phyloP scores from a whole-genome alignment of 2,329 filamentous ascomycete genomes.

The Epichloe aotearoae region DNA sequence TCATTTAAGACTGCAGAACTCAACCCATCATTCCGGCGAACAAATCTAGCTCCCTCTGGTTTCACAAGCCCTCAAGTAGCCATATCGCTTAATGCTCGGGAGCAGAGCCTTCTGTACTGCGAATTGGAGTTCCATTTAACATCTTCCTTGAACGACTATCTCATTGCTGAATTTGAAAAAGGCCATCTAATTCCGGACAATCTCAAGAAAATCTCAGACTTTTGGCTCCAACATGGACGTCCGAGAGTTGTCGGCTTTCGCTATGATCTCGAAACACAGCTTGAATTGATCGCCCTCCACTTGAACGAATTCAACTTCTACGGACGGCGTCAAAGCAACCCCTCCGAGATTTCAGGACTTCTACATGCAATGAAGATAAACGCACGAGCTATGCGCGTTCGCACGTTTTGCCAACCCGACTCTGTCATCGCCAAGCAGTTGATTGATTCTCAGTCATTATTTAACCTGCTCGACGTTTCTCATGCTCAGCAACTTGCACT shows the following conservation, averaged over 20 bases:
- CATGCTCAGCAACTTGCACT: conserved; percentile 32
- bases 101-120: conserved; percentile 45
- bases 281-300: conserved; percentile 40
- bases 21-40: conserved; percentile 8
- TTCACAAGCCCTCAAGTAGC: conserved; percentile 17
- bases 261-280: conserved; percentile 46
- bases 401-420: conserved; percentile 46
- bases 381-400: conserved; percentile 37
- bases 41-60: background rate
- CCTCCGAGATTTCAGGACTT: conserved; percentile 31
- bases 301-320: conserved; percentile 41
- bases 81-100: conserved; percentile 40
- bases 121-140: conserved; percentile 44
- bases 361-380: conserved; percentile 39
- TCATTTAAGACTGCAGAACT: conserved; percentile 20
- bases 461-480: conserved; percentile 33
- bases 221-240: conserved; percentile 38
- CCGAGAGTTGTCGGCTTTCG: conserved; percentile 43
- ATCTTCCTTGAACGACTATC: conserved; percentile 37
- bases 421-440: conserved; percentile 45
- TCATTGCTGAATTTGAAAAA: conserved; percentile 38
- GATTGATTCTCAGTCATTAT: conserved; percentile 36
- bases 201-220: conserved; percentile 36
- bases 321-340: conserved; percentile 30
- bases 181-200: conserved; percentile 40